phyloP scores from a whole-genome alignment of 805 yeast species.

The Saccharomyces jurei region DNA sequence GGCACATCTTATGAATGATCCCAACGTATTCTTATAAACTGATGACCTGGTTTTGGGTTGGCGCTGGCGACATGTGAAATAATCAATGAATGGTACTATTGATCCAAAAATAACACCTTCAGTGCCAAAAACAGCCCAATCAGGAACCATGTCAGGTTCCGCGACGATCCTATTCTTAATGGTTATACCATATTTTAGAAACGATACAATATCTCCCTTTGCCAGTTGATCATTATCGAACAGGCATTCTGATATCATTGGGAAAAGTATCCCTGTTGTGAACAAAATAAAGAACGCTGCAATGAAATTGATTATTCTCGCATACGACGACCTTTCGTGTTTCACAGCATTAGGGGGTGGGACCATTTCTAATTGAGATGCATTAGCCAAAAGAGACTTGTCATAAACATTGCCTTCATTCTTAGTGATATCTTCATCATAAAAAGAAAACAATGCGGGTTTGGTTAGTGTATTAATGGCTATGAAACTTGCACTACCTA shows the following conservation, averaged over 20 bases:
- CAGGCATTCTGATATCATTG: conserved; percentile 43
- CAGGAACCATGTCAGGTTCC: conserved; percentile 11
- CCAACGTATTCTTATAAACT: conserved; percentile 33
- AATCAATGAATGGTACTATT: conserved; percentile 38
- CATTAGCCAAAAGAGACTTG: conserved; percentile 1
- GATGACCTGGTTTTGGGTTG: conserved; percentile 10
- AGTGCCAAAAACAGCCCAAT: conserved; percentile 29
- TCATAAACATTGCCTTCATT: conserved; percentile 17
- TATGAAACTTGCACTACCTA: conserved; percentile 15
- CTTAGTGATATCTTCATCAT: conserved; percentile 32
- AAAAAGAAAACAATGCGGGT: conserved; percentile 43
- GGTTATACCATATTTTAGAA: background rate
- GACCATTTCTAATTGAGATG: background rate
- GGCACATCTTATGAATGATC: conserved; percentile 39
- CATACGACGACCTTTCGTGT: conserved; percentile 2
- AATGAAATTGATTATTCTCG: conserved; percentile 6
- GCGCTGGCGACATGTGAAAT: conserved; percentile 8
- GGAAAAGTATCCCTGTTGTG: conserved; percentile 43
- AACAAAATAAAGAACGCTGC: conserved; percentile 27
- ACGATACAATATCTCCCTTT: background rate
- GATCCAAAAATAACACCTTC: conserved; percentile 50
- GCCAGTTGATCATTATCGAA: conserved; percentile 31
- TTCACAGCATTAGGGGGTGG: background rate
- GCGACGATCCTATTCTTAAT: background rate
- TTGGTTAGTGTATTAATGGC: conserved; percentile 39